These are phyloP conservation scores for Gymnopilus dilepis DNA, from an alignment of 768 basidiomycete species.

Conservation along the genomic window DNA sequence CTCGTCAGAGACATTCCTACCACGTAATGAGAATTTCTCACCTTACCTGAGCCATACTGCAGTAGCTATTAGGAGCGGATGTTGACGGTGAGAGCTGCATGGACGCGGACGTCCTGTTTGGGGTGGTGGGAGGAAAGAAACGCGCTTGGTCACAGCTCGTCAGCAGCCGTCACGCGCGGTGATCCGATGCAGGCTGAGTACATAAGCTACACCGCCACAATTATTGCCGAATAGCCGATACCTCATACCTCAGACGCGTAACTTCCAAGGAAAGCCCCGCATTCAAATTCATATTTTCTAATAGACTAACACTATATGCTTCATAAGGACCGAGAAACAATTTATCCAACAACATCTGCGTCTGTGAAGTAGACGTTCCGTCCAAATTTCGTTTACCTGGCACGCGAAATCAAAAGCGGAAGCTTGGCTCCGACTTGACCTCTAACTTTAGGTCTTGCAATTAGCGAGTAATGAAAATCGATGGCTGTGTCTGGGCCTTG, in stretches of 20 bases:
- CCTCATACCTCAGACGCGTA: too few species aligned
- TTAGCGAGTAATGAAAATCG: conserved; percentile 33
- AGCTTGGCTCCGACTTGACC: conserved; percentile 35
- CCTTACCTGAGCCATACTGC: not conserved
- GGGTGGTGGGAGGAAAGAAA: conserved; percentile 1
- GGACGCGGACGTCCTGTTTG: not conserved
- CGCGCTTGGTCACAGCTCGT: not conserved
- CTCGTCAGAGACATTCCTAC: not conserved
- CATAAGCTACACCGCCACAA: too few species aligned
- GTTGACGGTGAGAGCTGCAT: not conserved
- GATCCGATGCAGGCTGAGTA: too few species aligned
- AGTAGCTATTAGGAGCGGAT: not conserved
- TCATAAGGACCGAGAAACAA: too few species aligned
- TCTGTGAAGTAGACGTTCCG: too few species aligned
- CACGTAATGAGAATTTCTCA: too few species aligned
- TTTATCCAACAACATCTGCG: not conserved
- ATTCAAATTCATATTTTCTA: too few species aligned
- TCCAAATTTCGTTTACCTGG: conserved; percentile 1
- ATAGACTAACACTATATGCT: too few species aligned
- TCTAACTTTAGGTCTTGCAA: conserved; percentile 40
- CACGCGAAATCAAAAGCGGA: conserved; percentile 36
- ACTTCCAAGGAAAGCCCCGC: too few species aligned
- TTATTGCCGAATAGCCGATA: too few species aligned
- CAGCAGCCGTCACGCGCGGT: not conserved
- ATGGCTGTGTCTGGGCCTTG: conserved; percentile 39